A percentile compares a stretch with the other conserved stretches of the same genome.
Evolutionary conservation across 805 yeast genomes (phyloP).

Genomic region (Millerozyma miso): DNA sequence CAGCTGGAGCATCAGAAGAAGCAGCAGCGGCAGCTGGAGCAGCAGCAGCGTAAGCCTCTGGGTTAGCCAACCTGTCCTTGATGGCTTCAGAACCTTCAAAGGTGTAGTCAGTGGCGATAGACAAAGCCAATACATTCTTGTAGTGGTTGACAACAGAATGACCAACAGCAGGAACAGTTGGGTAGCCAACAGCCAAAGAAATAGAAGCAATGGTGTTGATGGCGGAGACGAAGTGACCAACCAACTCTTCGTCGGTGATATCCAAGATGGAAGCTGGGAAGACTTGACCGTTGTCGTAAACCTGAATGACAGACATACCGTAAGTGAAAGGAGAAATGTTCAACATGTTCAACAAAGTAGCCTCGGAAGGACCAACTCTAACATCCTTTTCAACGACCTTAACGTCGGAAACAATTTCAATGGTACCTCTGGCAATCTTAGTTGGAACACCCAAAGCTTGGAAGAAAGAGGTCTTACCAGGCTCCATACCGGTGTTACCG

Average conservation of each 20-base stretch:
- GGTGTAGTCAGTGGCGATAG: conserved; percentile 98
- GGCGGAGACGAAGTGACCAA: conserved; percentile 88
- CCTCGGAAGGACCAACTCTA: conserved; percentile 99
- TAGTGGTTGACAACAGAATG: conserved; percentile 98
- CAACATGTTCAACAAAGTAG: conserved; percentile 97
- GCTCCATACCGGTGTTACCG: conserved; percentile 99
- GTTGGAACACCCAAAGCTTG: conserved; percentile 99
- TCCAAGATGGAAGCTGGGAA: conserved; percentile 97
- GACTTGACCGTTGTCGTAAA: conserved; percentile 97
- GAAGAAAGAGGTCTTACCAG: conserved; percentile 99
- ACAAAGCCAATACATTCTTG: conserved; percentile 97
- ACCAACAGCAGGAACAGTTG: conserved; percentile 98
- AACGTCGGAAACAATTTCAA: conserved; percentile 97
- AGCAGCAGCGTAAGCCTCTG: conserved; percentile 99
- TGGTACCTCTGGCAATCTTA: conserved; percentile 99
- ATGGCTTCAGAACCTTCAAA: conserved; percentile 98
- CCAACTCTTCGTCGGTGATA: conserved; percentile 96
- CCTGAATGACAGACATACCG: conserved; percentile 96
- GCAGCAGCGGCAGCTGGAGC: conserved; percentile 95
- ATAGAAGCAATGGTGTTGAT: conserved; percentile 90
- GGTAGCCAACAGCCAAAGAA: conserved; percentile 98
- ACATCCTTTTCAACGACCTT: conserved; percentile 83
- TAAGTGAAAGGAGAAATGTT: conserved; percentile 99
- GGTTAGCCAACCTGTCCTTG: conserved; percentile 99
- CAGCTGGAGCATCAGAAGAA: conserved; percentile 53